A percentile compares a stretch with the other conserved stretches of the same genome.
phyloP scores from a whole-genome alignment of 495 filamentous ascomycete species.

The Penicillium verhagenii region DNA sequence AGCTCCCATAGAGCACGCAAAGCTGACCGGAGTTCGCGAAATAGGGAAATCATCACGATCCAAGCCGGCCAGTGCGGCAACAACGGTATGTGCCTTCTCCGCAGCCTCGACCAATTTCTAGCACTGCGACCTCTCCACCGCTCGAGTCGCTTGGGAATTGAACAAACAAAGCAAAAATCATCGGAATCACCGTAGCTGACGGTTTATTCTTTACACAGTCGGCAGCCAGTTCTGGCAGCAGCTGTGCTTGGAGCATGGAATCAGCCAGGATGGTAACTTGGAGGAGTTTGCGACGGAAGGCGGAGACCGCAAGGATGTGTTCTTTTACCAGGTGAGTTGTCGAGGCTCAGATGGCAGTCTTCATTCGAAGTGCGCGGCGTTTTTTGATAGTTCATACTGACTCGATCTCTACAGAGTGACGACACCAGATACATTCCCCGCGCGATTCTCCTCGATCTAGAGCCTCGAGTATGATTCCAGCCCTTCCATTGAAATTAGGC shows the following conservation, averaged over 20 bases:
- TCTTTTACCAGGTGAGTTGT: slow-evolving; percentile 81
- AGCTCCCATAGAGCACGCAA: background rate
- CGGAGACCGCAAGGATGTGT: slow-evolving; percentile 96
- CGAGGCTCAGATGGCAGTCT: background rate
- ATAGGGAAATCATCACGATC: slow-evolving; percentile 97
- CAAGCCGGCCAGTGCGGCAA: slow-evolving; percentile 99
- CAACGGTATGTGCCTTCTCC: slow-evolving; percentile 67
- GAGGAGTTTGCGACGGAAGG: slow-evolving; percentile 96
- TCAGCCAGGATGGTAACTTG: slow-evolving; percentile 93
- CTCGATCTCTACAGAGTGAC: slow-evolving; percentile 58
- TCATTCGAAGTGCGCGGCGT: too few species aligned
- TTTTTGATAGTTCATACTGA: slow-evolving; percentile 6
- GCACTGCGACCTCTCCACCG: background rate
- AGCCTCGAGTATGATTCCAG: slow-evolving; percentile 71
- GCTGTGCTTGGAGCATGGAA: slow-evolving; percentile 95
- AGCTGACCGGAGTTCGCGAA: slow-evolving; percentile 5
- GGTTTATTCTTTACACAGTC: slow-evolving; percentile 58
- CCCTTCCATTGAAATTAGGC: background rate
- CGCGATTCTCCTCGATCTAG: slow-evolving; percentile 91
- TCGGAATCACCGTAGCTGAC: slow-evolving; percentile 9
- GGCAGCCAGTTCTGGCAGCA: slow-evolving; percentile 97
- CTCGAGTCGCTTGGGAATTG: background rate
- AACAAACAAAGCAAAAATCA: background rate
- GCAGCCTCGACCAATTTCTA: slow-evolving; percentile 5
- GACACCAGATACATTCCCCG: slow-evolving; percentile 97